Percentiles rank a stretch among this genome's conserved stretches.
Conservation (phyloP, 108 stramenopile genomes). For the Conticribra weissflogii region DNA sequence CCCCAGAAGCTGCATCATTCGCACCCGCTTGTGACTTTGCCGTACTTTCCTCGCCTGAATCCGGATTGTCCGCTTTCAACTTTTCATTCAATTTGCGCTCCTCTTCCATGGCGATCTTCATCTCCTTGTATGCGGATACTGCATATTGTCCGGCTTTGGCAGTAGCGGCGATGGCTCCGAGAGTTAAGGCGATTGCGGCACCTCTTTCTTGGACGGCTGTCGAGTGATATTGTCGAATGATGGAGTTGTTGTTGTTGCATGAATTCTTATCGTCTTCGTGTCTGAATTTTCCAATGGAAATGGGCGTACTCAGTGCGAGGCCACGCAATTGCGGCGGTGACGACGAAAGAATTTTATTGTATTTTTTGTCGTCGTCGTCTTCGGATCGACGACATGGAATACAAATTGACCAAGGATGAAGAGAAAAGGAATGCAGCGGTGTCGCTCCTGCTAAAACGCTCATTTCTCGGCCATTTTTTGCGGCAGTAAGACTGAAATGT, state of each 20-base stretch:
- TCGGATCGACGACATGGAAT: neutral
- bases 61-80: conserved; percentile 14
- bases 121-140: conserved; percentile 74
- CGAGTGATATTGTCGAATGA: conserved; percentile 45
- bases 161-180: conserved; percentile 74
- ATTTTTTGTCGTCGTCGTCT: neutral
- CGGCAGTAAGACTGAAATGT: too few relatives aligned
- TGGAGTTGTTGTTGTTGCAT: neutral
- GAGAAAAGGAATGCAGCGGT: neutral
- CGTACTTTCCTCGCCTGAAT: neutral
- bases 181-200: conserved; percentile 61
- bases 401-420: neutral
- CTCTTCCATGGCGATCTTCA: conserved; percentile 43
- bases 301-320: neutral
- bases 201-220: conserved; percentile 47
- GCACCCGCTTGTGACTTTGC: conserved; percentile 9
- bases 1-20: conserved; percentile 9
- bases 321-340: neutral
- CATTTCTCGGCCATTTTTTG: neutral
- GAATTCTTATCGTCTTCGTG: neutral
- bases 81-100: conserved; percentile 46
- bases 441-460: neutral
- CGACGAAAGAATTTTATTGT: too few relatives aligned
- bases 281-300: neutral
- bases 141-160: conserved; percentile 80